A percentile compares a stretch with the other conserved stretches of the same genome.
Evolutionary conservation across 768 basidiomycete genomes (phyloP).

Genomic region (Rhizopogon roseolus): DNA sequence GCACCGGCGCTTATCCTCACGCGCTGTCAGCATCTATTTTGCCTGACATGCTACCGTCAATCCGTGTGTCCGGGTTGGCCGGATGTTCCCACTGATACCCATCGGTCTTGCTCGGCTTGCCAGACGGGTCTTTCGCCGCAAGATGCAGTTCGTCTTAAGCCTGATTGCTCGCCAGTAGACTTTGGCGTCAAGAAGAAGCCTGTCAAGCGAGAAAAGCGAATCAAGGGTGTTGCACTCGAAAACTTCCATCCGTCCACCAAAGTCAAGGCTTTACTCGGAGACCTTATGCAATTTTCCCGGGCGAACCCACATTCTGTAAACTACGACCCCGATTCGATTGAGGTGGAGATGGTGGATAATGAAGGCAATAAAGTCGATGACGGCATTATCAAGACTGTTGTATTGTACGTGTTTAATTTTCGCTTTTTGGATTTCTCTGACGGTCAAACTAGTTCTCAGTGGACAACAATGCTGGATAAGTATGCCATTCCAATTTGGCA

Average conservation of each 20-base stretch:
- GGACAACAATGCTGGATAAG: slow-evolving; percentile 94
- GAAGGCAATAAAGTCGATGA: slow-evolving; percentile 69
- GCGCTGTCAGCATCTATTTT: slow-evolving; percentile 92
- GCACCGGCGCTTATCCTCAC: slow-evolving; percentile 70
- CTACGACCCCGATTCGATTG: slow-evolving; percentile 71
- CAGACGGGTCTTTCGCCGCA: slow-evolving; percentile 56
- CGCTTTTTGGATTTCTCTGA: slow-evolving; percentile 10
- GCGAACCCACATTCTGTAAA: slow-evolving; percentile 84
- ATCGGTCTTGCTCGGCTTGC: slow-evolving; percentile 73
- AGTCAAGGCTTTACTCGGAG: slow-evolving; percentile 74
- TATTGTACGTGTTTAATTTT: slow-evolving; percentile 66
- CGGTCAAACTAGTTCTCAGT: slow-evolving; percentile 65
- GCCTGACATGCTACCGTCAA: slow-evolving; percentile 76
- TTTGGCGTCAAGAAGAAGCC: slow-evolving; percentile 54
- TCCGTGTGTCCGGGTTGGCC: slow-evolving; percentile 83
- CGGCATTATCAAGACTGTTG: slow-evolving; percentile 81
- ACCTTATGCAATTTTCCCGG: slow-evolving; percentile 77
- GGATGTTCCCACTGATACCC: slow-evolving; percentile 51
- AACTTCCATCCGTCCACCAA: slow-evolving; percentile 82
- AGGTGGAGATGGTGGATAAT: slow-evolving; percentile 73
- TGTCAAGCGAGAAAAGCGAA: slow-evolving; percentile 61
- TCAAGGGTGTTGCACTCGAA: slow-evolving; percentile 47
- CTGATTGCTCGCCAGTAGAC: slow-evolving; percentile 45
- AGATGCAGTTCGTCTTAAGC: slow-evolving; percentile 82
- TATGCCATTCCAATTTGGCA: slow-evolving; percentile 22